These are phyloP conservation scores for Dothidotthia symphoricarpi DNA, from an alignment of 2,329 filamentous ascomycete genomes.

Conservation along the genomic window DNA sequence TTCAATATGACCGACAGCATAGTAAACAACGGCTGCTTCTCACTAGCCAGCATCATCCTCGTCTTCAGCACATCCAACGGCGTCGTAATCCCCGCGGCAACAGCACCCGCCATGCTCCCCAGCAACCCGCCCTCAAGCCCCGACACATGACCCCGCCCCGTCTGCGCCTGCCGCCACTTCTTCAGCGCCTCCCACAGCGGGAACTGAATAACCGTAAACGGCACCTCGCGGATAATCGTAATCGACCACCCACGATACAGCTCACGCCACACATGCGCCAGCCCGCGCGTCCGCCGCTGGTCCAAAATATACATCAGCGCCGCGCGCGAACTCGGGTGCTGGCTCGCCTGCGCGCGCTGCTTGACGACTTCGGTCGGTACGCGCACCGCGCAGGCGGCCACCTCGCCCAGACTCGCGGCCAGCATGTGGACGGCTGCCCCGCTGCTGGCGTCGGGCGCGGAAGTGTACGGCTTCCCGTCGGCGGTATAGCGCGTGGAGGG, in stretches of 20 bases:
- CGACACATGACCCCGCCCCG: conserved; percentile 54
- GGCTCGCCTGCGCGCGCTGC: conserved; percentile 87
- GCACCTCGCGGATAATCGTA: conserved; percentile 92
- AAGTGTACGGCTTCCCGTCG: conserved; percentile 29
- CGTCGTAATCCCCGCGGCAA: conserved; percentile 86
- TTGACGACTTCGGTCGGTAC: conserved; percentile 97
- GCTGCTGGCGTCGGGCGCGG: conserved; percentile 7
- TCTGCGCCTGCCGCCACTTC: conserved; percentile 57
- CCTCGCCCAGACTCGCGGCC: conserved; percentile 81
- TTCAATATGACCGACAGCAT: conserved; percentile 65
- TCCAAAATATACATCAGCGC: conserved; percentile 68
- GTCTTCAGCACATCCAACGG: conserved; percentile 97
- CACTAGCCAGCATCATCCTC: conserved; percentile 82
- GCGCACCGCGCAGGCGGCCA: conserved; percentile 86
- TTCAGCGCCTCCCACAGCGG: conserved; percentile 96
- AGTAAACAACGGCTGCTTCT: conserved; percentile 58
- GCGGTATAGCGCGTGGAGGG: conserved; percentile 20
- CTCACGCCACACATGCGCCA: conserved; percentile 68
- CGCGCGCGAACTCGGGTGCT: conserved; percentile 67
- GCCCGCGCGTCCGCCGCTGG: conserved; percentile 42
- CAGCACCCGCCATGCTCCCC: conserved; percentile 76
- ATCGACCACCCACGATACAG: conserved; percentile 90
- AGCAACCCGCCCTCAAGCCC: conserved; percentile 80
- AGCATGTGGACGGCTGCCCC: conserved; percentile 67
- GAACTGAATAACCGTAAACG: conserved; percentile 96